Evolutionary conservation across 257 asterid species (phyloP).

Genomic region (Thymus quinquecostatus): DNA sequence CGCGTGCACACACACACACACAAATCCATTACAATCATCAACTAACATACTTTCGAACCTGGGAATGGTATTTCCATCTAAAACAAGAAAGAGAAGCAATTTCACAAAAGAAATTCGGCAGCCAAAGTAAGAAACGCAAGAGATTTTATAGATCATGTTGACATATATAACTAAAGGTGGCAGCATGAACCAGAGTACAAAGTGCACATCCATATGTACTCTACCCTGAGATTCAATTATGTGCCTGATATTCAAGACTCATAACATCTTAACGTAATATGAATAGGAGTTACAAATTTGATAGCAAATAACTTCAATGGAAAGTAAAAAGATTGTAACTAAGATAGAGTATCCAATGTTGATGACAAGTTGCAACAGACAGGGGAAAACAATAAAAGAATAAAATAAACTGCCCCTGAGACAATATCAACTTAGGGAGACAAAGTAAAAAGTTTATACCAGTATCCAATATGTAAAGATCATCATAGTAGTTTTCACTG

Average conservation of each 20-base stretch:
- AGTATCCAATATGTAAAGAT: slow-evolving; percentile 85
- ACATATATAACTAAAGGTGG: too few species aligned
- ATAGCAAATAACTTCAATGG: slow-evolving; percentile 1
- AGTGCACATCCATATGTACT: slow-evolving; percentile 46
- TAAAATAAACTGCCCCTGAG: background rate
- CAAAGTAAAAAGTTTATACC: slow-evolving; percentile 47
- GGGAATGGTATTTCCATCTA: background rate
- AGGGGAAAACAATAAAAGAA: background rate
- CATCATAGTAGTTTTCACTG: slow-evolving; percentile 81
- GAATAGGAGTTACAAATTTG: slow-evolving; percentile 17
- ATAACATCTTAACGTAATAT: slow-evolving; percentile 1
- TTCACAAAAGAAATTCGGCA: background rate
- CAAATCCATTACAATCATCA: too few species aligned
- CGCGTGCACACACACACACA: too few species aligned
- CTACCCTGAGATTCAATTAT: slow-evolving; percentile 19
- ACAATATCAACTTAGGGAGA: background rate
- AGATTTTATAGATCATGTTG: slow-evolving; percentile 22
- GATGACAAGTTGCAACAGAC: slow-evolving; percentile 19
- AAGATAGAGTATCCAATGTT: slow-evolving; percentile 3
- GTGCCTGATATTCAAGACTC: background rate
- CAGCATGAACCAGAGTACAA: too few species aligned
- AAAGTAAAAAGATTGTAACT: slow-evolving; percentile 8
- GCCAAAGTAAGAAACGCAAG: background rate
- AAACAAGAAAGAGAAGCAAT: slow-evolving; percentile 1
- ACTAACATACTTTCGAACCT: too few species aligned